Base-by-base conservation (phyloP, 2,329 filamentous ascomycete species). In the Aspergillus luchuensis region DNA sequence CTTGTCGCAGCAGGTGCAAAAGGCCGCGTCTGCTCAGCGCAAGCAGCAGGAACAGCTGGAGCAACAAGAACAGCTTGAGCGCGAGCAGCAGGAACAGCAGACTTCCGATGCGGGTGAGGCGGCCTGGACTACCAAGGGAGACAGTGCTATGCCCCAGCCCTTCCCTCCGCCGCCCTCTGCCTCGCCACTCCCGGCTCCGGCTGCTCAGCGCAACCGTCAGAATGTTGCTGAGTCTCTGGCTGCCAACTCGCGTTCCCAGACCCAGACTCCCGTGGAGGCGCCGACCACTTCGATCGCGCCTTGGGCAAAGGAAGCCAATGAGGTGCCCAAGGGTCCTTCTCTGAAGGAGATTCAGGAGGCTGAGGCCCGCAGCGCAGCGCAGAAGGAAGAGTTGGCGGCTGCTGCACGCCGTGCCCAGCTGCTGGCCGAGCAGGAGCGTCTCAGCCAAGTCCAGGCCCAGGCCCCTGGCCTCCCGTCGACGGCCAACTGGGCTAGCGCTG, bases 271-370 rank as follows among this genome's bases (percentile, higher is more conserved):
- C 0, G 79, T 83, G 28, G 87, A 89, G 56, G 85, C 85, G 1
- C 84, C 85, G 6, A 82, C 84, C n/a, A 83, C 92, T 4, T 91
- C 94, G 0, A 80, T 97, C 66, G 95, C 95, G 0, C 95, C 95
- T 0, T 99, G 95, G 95, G 95, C 95, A 5, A 95, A 95, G 75
- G 92, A 98, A 66, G 85, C 85, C 2, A 79, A 81, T 43, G 89
- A 90, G 52, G 79, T 84, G 23, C 87, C 91, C 43, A 96, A 91
- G 76, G 93, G 92, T 0, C 95, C 94, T 2, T 97, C 93, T 62
- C 81, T 99, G 64, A 96, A 92, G 79, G 93, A 99, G 73, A 99
- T 99, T 23, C 95, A 99, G 75, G 94, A 97, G 76, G 89, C 91
- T 4, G 95, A 99, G 76, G 94, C 94, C 38, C 91, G 90, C 72